These are phyloP conservation scores for Rhizoctonia solani DNA, from an alignment of 1,284 basidiomycete species.

Conservation along the genomic window DNA sequence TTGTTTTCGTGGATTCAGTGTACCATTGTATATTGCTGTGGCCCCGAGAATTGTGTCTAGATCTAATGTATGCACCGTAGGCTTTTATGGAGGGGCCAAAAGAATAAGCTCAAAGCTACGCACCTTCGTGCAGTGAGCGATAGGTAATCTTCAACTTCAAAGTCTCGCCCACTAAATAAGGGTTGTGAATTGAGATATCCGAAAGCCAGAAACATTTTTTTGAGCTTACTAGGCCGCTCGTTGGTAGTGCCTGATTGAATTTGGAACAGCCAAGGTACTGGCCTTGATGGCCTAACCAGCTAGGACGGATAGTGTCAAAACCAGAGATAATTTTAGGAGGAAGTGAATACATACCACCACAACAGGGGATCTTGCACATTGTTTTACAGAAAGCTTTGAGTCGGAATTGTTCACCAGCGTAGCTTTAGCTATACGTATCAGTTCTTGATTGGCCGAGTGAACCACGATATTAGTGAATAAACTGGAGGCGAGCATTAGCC, in stretches of 20 bases:
- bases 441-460: constrained; percentile 70
- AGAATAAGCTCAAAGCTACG: constrained; percentile 1
- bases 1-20: too few species aligned
- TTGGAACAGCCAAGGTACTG: constrained; percentile 73
- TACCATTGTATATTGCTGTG: too few species aligned
- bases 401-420: constrained; percentile 51
- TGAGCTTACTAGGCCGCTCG: constrained; percentile 48
- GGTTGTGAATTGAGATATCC: neutral
- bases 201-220: too few species aligned
- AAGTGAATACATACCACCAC: constrained; percentile 18
- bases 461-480: constrained; percentile 81
- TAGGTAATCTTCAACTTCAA: constrained; percentile 67
- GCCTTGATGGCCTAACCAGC: constrained; percentile 70
- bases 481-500: constrained; percentile 47
- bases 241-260: constrained; percentile 55
- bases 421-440: constrained; percentile 66
- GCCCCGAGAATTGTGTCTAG: neutral
- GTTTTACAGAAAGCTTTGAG: constrained; percentile 6
- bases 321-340: neutral
- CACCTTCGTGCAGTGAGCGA: constrained; percentile 75
- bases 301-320: constrained; percentile 46
- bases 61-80: neutral
- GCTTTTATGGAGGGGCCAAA: too few species aligned
- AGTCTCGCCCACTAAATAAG: constrained; percentile 59
- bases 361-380: constrained; percentile 15